A percentile compares a stretch with the other conserved stretches of the same genome.
Evolutionary conservation across 2,329 filamentous ascomycete genomes (phyloP).

Genomic region (Colletotrichum costaricense): DNA sequence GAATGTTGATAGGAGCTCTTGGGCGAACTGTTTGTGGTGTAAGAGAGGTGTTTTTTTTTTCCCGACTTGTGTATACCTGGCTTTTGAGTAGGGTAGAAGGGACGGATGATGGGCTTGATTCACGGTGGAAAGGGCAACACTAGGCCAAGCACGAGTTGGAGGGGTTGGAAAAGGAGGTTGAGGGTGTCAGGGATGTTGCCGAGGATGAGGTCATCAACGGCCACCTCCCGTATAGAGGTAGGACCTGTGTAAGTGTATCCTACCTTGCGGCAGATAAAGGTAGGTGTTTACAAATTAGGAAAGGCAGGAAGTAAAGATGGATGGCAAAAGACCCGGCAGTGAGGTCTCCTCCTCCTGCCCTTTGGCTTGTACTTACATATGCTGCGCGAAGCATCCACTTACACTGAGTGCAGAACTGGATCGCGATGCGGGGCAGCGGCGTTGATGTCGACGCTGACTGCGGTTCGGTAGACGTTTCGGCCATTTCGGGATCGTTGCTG

Average conservation of each 20-base stretch:
- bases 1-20: slow-evolving; percentile 96
- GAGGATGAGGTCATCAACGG: slow-evolving; percentile 20
- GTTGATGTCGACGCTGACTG: background rate
- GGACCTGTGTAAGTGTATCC: background rate
- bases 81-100: background rate
- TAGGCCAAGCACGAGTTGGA: background rate
- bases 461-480: background rate
- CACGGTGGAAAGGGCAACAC: background rate
- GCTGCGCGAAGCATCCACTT: slow-evolving; percentile 90
- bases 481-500: slow-evolving; percentile 3
- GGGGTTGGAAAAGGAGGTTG: background rate
- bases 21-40: slow-evolving; percentile 81
- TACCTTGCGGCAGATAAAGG: background rate
- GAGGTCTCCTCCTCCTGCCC: background rate
- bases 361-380: slow-evolving; percentile 70
- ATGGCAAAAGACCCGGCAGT: background rate
- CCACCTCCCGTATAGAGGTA: background rate
- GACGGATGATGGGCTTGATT: background rate
- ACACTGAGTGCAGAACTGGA: slow-evolving; percentile 93
- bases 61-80: background rate
- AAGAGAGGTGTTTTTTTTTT: slow-evolving; percentile 11
- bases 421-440: slow-evolving; percentile 79
- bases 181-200: background rate
- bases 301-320: background rate
- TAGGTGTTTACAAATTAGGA: background rate